Percentiles rank a stretch among this genome's conserved stretches.
Evolutionary conservation across 345 rosid species (phyloP).

Genomic region (Pistacia vera): DNA sequence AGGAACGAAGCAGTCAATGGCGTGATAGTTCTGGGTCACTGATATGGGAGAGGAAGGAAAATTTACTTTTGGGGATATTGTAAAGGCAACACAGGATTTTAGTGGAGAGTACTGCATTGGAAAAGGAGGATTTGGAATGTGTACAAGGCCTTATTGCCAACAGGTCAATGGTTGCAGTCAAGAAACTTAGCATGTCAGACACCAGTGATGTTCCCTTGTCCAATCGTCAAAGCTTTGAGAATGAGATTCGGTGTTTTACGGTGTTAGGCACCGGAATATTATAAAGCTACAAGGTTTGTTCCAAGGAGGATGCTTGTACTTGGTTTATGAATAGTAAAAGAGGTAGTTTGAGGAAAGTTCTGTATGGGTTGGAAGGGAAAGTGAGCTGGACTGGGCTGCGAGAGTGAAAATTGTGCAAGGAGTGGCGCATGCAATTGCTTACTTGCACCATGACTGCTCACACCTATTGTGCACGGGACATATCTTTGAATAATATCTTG

Average conservation of each 20-base stretch:
- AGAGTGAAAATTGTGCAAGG: slow-evolving; percentile 56
- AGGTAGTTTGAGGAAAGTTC: slow-evolving; percentile 51
- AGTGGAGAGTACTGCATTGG: slow-evolving; percentile 58
- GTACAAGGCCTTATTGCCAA: slow-evolving; percentile 49
- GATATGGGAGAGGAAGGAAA: slow-evolving; percentile 65
- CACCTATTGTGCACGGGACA: slow-evolving; percentile 69
- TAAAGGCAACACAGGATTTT: slow-evolving; percentile 57
- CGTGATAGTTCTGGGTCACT: slow-evolving; percentile 28
- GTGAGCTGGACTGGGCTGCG: slow-evolving; percentile 44
- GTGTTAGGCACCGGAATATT: slow-evolving; percentile 60
- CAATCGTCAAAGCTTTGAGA: slow-evolving; percentile 53
- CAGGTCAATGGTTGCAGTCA: slow-evolving; percentile 61
- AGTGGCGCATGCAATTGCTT: slow-evolving; percentile 71
- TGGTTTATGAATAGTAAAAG: slow-evolving; percentile 68
- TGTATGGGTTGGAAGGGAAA: slow-evolving; percentile 41
- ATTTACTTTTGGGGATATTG: slow-evolving; percentile 59
- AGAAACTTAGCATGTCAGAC: slow-evolving; percentile 46
- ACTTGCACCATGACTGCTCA: slow-evolving; percentile 71
- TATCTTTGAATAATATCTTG: slow-evolving; percentile 56
- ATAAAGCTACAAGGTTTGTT: slow-evolving; percentile 68
- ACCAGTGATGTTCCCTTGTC: slow-evolving; percentile 38
- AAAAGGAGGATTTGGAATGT: slow-evolving; percentile 70
- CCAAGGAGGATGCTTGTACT: slow-evolving; percentile 43
- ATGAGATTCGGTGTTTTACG: slow-evolving; percentile 55
- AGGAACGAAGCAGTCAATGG: slow-evolving; percentile 20